Conservation (phyloP, 371 early-diverging fungal species). For the Fennellomyces sp. region DNA sequence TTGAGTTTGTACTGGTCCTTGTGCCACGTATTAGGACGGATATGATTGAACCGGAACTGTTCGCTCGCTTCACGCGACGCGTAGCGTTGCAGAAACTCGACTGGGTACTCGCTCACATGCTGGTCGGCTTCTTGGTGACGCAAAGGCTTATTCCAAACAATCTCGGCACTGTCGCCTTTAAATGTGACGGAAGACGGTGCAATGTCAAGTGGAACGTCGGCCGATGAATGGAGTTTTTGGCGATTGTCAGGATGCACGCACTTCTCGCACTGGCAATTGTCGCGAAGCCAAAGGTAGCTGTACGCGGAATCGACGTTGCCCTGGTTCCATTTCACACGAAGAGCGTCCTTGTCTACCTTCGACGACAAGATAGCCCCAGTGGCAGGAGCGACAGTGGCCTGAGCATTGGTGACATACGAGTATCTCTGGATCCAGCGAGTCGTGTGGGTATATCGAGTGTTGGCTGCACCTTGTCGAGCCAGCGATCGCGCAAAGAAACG, state of each 20-base stretch:
- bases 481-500: background rate
- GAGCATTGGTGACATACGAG: background rate
- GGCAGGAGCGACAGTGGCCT: background rate
- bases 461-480: background rate
- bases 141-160: conserved; percentile 47
- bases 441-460: background rate
- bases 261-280: conserved; percentile 76
- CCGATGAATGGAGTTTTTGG: conserved; percentile 83
- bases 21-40: conserved; percentile 55
- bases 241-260: conserved; percentile 77
- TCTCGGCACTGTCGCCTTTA: conserved; percentile 32
- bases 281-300: conserved; percentile 79
- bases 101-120: conserved; percentile 50
- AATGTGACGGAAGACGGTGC: conserved; percentile 30
- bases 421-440: background rate
- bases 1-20: conserved; percentile 42
- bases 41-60: conserved; percentile 38
- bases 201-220: conserved; percentile 68
- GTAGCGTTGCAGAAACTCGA: conserved; percentile 40
- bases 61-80: conserved; percentile 28
- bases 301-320: conserved; percentile 20
- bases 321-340: conserved; percentile 29
- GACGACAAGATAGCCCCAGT: background rate
- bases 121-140: conserved; percentile 31
- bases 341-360: conserved; percentile 10